Evolutionary conservation across 176 grass and related monocot species (phyloP).

Genomic region (Zoysia pacifica): DNA sequence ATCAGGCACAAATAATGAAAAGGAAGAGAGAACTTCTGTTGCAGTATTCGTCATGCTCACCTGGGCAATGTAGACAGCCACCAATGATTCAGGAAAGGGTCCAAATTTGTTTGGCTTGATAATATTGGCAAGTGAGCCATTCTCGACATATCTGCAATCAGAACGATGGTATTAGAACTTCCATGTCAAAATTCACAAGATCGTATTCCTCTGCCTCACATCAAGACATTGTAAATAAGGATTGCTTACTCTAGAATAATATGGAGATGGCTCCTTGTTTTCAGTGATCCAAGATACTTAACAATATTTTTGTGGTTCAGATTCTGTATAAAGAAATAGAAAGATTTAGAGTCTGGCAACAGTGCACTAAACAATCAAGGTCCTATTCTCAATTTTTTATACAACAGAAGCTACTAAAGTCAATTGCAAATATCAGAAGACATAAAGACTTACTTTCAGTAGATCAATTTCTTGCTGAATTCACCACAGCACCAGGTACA

Average conservation of each 20-base stretch:
- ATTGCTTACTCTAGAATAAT: constrained; percentile 94
- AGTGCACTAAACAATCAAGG: background rate
- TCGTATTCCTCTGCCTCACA: background rate
- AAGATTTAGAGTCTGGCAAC: constrained; percentile 17
- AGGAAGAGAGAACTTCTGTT: constrained; percentile 7
- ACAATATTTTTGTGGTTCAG: constrained; percentile 99
- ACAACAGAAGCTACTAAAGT: background rate
- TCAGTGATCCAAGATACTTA: constrained; percentile 93
- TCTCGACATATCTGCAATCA: constrained; percentile 88
- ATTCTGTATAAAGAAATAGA: constrained; percentile 58
- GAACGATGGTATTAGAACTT: constrained; percentile 35
- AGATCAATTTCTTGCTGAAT: constrained; percentile 99
- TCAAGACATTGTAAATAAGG: constrained; percentile 12
- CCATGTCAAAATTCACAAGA: constrained; percentile 7
- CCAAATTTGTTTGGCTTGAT: constrained; percentile 99
- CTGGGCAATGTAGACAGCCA: constrained; percentile 96
- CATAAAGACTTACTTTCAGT: constrained; percentile 71
- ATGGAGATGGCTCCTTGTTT: constrained; percentile 92
- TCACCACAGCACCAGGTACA: constrained; percentile 2
- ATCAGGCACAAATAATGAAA: constrained; percentile 10
- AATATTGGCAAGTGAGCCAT: constrained; percentile 98
- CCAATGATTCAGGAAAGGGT: constrained; percentile 96
- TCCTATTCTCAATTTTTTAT: too few species aligned
- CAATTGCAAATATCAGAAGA: background rate
- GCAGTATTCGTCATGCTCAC: constrained; percentile 47